These are phyloP conservation scores for Fragaria vesca DNA, from an alignment of 306 rosid species.

Conservation along the genomic window DNA sequence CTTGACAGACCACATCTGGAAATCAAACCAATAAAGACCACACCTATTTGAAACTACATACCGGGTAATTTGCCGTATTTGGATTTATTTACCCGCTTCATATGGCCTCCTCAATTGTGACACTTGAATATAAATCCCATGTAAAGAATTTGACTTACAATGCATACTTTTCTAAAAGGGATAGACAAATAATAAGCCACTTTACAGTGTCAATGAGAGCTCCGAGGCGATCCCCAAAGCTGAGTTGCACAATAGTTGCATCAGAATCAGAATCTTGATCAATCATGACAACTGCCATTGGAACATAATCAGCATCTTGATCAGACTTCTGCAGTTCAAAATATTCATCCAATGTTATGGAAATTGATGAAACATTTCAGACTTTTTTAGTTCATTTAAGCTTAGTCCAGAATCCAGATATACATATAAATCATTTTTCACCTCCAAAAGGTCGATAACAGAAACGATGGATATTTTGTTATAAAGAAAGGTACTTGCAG, in stretches of 20 bases:
- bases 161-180: neutral
- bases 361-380: neutral
- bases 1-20: neutral
- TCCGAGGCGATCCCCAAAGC: slow-evolving; percentile 98
- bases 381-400: neutral
- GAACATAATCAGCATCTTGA: slow-evolving; percentile 48
- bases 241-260: slow-evolving; percentile 84
- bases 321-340: slow-evolving; percentile 54
- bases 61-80: neutral
- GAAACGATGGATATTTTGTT: neutral
- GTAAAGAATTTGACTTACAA: neutral
- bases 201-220: slow-evolving; percentile 93
- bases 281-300: slow-evolving; percentile 81
- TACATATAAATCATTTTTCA: neutral
- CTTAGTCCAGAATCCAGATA: neutral
- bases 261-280: slow-evolving; percentile 83
- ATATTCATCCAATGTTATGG: slow-evolving; percentile 23
- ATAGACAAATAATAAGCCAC: slow-evolving; percentile 29
- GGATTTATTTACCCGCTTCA: neutral
- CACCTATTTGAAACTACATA: neutral
- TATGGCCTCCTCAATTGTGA: neutral
- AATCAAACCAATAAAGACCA: neutral
- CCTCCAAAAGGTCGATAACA: neutral
- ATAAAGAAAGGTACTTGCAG: neutral
- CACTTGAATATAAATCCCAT: slow-evolving; percentile 1